A percentile compares a stretch with the other conserved stretches of the same genome.
Evolutionary conservation across 1,139 yeast species (phyloP).

Genomic region (Saccharomyces hybrid): DNA sequence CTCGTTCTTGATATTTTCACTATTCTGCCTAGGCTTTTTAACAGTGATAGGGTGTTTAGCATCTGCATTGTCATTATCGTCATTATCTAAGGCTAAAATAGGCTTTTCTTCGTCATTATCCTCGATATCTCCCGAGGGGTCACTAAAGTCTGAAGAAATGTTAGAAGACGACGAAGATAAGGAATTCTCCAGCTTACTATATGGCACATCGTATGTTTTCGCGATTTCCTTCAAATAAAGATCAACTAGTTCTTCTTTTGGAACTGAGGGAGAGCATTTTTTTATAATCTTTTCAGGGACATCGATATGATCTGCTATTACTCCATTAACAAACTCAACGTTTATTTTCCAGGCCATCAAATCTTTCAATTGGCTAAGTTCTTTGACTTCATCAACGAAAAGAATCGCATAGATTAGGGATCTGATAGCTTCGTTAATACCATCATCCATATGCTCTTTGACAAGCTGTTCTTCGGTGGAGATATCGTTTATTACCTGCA

Average conservation of each 20-base stretch:
- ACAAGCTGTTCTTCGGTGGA: constrained; percentile 29
- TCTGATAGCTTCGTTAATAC: constrained; percentile 57
- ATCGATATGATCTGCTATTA: constrained; percentile 49
- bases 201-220: constrained; percentile 68
- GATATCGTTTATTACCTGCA: constrained; percentile 39
- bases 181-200: constrained; percentile 45
- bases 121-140: constrained; percentile 20
- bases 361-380: constrained; percentile 54
- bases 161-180: constrained; percentile 12
- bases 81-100: constrained; percentile 29
- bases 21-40: constrained; percentile 39
- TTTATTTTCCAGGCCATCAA: constrained; percentile 59
- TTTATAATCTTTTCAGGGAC: constrained; percentile 59
- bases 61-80: constrained; percentile 24
- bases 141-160: constrained; percentile 26
- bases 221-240: constrained; percentile 77
- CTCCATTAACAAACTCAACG: constrained; percentile 50
- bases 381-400: constrained; percentile 64
- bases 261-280: constrained; percentile 62
- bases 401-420: constrained; percentile 64
- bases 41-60: constrained; percentile 39
- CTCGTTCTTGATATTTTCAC: constrained; percentile 39
- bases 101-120: constrained; percentile 24
- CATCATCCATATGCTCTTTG: constrained; percentile 27
- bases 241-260: constrained; percentile 55